These are phyloP conservation scores for Naganishia liquefaciens DNA, from an alignment of 1,284 basidiomycete species.

Conservation along the genomic window DNA sequence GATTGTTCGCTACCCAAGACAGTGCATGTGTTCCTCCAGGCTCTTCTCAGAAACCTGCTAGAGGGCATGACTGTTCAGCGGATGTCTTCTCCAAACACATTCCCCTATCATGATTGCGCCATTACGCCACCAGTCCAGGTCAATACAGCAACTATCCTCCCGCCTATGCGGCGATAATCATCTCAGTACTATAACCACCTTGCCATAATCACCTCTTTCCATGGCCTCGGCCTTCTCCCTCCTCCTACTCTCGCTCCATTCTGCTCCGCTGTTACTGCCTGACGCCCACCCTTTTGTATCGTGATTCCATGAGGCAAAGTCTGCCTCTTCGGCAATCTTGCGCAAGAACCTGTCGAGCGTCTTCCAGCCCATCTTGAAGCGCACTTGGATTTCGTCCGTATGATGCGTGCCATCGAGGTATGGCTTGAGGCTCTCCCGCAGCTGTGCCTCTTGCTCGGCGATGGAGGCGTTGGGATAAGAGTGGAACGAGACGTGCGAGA, in stretches of 20 bases:
- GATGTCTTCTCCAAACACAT: too few species aligned
- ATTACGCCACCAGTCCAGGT: too few species aligned
- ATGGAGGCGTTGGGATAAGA: slow-evolving; percentile 29
- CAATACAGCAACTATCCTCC: too few species aligned
- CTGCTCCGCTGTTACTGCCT: slow-evolving; percentile 6
- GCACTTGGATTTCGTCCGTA: slow-evolving; percentile 83
- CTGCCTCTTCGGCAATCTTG: slow-evolving; percentile 59
- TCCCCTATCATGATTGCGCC: too few species aligned
- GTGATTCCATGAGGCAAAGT: slow-evolving; percentile 4
- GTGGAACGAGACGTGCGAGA: slow-evolving; percentile 17
- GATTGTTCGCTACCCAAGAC: too few species aligned
- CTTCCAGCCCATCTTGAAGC: slow-evolving; percentile 80
- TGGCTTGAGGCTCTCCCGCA: slow-evolving; percentile 59
- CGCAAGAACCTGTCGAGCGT: slow-evolving; percentile 74
- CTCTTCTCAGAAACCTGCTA: too few species aligned
- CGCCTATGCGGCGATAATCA: too few species aligned
- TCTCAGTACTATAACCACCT: slow-evolving; percentile 32
- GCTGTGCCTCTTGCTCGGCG: slow-evolving; percentile 36
- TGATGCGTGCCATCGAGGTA: slow-evolving; percentile 84
- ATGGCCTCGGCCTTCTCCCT: slow-evolving; percentile 20
- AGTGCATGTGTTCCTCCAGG: too few species aligned
- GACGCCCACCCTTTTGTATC: slow-evolving; percentile 20
- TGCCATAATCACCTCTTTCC: slow-evolving; percentile 33
- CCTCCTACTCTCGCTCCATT: slow-evolving; percentile 16
- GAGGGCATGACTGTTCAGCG: too few species aligned